Conservation (phyloP, 345 rosid species). For the Toxicodendron radicans region DNA sequence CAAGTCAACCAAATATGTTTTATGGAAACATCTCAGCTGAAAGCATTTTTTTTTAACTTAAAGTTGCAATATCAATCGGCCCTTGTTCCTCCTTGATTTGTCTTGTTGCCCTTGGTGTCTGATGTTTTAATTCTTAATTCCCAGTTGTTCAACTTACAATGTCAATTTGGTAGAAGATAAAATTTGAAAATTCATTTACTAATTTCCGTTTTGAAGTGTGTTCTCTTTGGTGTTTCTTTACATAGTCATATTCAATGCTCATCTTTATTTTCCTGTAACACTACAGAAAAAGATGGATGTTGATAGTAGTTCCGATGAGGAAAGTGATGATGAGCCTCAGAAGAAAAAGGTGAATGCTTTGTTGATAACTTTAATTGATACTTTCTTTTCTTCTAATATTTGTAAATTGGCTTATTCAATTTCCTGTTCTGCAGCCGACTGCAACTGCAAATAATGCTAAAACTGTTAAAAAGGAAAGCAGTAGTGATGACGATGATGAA, state of each 20-base stretch:
- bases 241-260: not conserved
- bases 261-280: not conserved
- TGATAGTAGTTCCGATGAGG: slow-evolving; percentile 35
- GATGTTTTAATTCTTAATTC: not conserved
- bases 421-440: slow-evolving; percentile 25
- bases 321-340: slow-evolving; percentile 49
- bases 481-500: slow-evolving; percentile 51
- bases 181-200: not conserved
- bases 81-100: not conserved
- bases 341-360: slow-evolving; percentile 39
- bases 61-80: not conserved
- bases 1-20: not conserved
- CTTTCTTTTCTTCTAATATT: not conserved
- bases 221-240: not conserved
- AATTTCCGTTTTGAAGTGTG: not conserved
- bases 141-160: not conserved
- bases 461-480: slow-evolving; percentile 43
- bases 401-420: not conserved
- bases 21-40: not conserved
- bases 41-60: not conserved
- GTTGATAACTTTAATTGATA: not conserved
- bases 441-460: slow-evolving; percentile 28
- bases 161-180: not conserved
- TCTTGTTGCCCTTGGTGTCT: not conserved
- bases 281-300: slow-evolving; percentile 28